phyloP scores from a whole-genome alignment of 2,329 filamentous ascomycete genomes.

The Cladophialophora chaetospira region DNA sequence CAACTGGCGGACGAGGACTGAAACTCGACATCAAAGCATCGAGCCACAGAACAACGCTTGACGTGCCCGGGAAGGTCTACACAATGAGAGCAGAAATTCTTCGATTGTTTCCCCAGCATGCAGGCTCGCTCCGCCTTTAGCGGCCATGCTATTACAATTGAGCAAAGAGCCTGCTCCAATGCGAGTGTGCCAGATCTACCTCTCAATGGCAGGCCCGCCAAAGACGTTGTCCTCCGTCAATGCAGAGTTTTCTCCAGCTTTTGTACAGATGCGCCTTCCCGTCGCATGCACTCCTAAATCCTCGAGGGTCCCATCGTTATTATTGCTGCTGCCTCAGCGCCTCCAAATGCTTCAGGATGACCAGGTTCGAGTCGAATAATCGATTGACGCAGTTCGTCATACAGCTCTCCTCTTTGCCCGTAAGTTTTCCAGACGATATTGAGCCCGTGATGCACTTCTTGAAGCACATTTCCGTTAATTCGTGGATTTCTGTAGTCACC shows the following conservation, averaged over 20 bases:
- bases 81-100: constrained; percentile 27
- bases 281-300: no score
- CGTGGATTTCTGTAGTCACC: constrained; percentile 58
- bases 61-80: neutral
- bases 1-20: no score
- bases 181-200: neutral
- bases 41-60: constrained; percentile 39
- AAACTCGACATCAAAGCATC: constrained; percentile 5
- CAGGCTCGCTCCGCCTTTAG: neutral
- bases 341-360: constrained; percentile 84
- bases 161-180: neutral
- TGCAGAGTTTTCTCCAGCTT: neutral
- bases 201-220: neutral
- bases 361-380: constrained; percentile 84
- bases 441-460: constrained; percentile 82
- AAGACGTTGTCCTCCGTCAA: neutral
- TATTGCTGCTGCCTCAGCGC: constrained; percentile 53
- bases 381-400: constrained; percentile 91
- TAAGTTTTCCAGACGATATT: constrained; percentile 72
- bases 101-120: constrained; percentile 12
- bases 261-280: no score
- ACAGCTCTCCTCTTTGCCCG: constrained; percentile 77
- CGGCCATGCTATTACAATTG: constrained; percentile 8
- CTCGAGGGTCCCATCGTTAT: no score
- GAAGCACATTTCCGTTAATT: constrained; percentile 80